A percentile compares a stretch with the other conserved stretches of the same genome.
Conservation (phyloP, 768 basidiomycete genomes). For the Termitomyces sp. region DNA sequence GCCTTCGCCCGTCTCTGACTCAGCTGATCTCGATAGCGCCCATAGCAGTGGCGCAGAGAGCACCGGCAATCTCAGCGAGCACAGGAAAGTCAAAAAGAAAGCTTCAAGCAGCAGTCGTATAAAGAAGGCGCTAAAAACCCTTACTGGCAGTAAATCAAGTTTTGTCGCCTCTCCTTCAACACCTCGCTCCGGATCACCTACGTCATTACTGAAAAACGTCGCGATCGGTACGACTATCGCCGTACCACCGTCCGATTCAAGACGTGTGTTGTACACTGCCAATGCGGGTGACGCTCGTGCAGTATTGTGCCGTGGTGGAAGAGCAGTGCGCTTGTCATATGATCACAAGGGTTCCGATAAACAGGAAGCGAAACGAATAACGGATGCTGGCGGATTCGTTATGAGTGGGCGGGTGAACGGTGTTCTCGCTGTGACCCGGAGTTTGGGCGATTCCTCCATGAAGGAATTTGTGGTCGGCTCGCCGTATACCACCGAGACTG, state of each 20-base stretch:
- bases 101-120: constrained; percentile 44
- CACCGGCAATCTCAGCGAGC: constrained; percentile 24
- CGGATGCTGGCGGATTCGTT: constrained; percentile 96
- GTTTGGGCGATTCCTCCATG: constrained; percentile 96
- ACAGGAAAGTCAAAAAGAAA: constrained; percentile 28
- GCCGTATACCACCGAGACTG: constrained; percentile 98
- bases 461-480: constrained; percentile 99
- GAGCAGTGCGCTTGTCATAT: constrained; percentile 90
- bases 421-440: constrained; percentile 92
- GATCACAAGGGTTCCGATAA: constrained; percentile 98
- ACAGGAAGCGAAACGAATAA: constrained; percentile 97
- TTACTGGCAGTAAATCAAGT: constrained; percentile 33
- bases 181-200: constrained; percentile 30
- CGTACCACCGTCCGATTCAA: constrained; percentile 44
- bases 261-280: constrained; percentile 87
- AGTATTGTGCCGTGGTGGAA: constrained; percentile 87
- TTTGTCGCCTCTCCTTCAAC: constrained; percentile 26
- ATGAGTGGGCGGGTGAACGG: constrained; percentile 99
- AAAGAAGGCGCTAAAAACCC: constrained; percentile 48
- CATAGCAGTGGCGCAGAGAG: constrained; percentile 42
- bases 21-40: constrained; percentile 32
- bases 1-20: constrained; percentile 25
- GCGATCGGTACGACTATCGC: constrained; percentile 24
- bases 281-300: constrained; percentile 97
- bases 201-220: constrained; percentile 20